phyloP scores from a whole-genome alignment of 257 asterid species.

The Solanum arcanum region DNA sequence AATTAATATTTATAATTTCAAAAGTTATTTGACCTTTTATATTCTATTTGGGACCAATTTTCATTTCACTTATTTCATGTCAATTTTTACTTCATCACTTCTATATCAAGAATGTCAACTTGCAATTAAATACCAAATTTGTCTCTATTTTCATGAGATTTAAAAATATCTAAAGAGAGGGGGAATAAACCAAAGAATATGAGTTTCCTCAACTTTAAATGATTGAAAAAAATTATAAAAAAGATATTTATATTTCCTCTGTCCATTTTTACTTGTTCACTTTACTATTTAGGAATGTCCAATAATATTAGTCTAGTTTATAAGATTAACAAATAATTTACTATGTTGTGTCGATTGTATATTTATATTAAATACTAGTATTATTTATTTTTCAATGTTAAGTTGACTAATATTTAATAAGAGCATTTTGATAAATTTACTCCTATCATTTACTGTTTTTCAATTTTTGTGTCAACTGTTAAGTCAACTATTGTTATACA shows the following conservation, averaged over 20 bases:
- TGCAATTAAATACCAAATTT: not conserved
- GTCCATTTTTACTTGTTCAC: not conserved
- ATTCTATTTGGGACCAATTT: not conserved
- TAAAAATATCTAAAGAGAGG: not conserved
- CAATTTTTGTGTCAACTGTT: fast-evolving
- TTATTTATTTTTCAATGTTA: too few relatives aligned
- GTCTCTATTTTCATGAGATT: not conserved
- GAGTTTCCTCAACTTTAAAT: not conserved
- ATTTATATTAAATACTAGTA: too few relatives aligned
- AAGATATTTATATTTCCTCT: too few relatives aligned
- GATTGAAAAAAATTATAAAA: not conserved
- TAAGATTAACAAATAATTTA: too few relatives aligned
- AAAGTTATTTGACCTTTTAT: not conserved
- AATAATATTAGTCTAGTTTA: too few relatives aligned
- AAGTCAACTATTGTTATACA: too few relatives aligned
- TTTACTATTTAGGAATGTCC: too few relatives aligned
- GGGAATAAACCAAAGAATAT: not conserved
- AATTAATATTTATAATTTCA: not conserved
- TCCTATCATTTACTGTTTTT: too few relatives aligned
- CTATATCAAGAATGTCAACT: not conserved
- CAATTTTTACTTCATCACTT: not conserved
- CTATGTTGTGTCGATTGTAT: too few relatives aligned
- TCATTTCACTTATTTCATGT: not conserved
- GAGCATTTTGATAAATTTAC: too few relatives aligned
- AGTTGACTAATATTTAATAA: too few relatives aligned